Conservation (phyloP, 2,329 filamentous ascomycete species). For the Colletotrichum destructivum region DNA sequence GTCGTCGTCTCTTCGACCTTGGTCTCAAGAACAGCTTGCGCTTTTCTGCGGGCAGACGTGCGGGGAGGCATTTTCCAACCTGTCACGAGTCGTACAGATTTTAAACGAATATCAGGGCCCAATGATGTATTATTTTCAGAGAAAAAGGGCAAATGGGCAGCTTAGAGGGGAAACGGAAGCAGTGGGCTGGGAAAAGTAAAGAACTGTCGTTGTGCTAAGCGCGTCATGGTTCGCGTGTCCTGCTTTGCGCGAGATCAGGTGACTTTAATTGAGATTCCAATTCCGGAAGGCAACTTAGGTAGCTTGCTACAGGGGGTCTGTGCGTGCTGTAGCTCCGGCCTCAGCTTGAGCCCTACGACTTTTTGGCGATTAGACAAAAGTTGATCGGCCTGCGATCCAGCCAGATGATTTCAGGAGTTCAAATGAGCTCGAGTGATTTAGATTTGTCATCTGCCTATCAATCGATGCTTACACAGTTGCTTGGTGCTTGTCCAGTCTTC, state of each 20-base stretch:
- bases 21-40: conserved; percentile 46
- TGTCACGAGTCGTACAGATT: too few relatives aligned
- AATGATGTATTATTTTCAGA: not conserved
- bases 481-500: not conserved
- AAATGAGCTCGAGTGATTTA: not conserved
- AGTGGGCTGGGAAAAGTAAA: conserved; percentile 5
- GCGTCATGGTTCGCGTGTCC: conserved; percentile 34
- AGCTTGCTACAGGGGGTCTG: not conserved
- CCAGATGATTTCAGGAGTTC: not conserved
- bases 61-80: conserved; percentile 51
- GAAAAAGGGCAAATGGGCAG: not conserved
- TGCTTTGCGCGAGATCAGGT: conserved; percentile 32
- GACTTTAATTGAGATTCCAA: conserved; percentile 25
- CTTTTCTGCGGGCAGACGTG: conserved; percentile 52
- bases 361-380: not conserved
- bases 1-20: conserved; percentile 46
- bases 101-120: too few relatives aligned
- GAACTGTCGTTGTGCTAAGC: conserved; percentile 5
- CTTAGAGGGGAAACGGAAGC: not conserved
- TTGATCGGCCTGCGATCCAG: not conserved
- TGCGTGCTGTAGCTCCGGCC: not conserved
- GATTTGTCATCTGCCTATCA: not conserved
- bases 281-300: not conserved
- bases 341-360: not conserved
- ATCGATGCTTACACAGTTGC: not conserved